phyloP scores from a whole-genome alignment of 768 basidiomycete species.

The Pisolithus marmoratus region DNA sequence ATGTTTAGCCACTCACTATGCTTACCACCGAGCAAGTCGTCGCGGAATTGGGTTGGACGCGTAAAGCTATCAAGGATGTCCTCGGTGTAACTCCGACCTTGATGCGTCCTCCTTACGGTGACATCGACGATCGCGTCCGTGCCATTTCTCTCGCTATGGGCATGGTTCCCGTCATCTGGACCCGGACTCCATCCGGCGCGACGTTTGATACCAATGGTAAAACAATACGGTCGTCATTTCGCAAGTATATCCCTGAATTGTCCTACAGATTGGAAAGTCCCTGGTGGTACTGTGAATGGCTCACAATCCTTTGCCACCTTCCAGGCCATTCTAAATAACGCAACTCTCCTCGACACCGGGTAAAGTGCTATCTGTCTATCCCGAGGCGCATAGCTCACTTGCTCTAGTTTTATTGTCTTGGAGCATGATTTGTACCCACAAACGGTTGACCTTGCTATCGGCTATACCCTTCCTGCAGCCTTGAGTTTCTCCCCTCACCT shows the following conservation, averaged over 20 bases:
- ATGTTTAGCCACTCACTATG: conserved; percentile 52
- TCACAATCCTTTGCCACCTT: conserved; percentile 63
- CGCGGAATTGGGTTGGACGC: conserved; percentile 91
- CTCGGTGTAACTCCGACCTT: conserved; percentile 72
- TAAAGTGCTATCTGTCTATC: conserved; percentile 20
- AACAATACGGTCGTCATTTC: conserved; percentile 1
- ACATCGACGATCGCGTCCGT: conserved; percentile 91
- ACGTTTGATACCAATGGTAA: conserved; percentile 71
- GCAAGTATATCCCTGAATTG: conserved; percentile 9
- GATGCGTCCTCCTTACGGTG: conserved; percentile 80
- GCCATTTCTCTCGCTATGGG: conserved; percentile 90
- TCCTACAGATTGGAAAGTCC: conserved; percentile 75
- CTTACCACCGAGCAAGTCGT: conserved; percentile 81
- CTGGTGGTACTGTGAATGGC: conserved; percentile 68
- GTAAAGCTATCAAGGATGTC: conserved; percentile 72
- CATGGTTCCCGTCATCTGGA: conserved; percentile 88
- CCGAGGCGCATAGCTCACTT: not conserved
- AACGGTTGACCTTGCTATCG: conserved; percentile 86
- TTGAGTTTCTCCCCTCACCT: conserved; percentile 59
- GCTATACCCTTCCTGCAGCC: conserved; percentile 79
- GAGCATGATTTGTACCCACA: conserved; percentile 82
- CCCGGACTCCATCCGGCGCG: conserved; percentile 46
- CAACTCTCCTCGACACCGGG: conserved; percentile 56
- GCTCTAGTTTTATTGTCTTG: conserved; percentile 74
- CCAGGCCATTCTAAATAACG: conserved; percentile 66